Conservation (phyloP, 2,329 filamentous ascomycete genomes). For the Sclerotiophoma versabilis region DNA sequence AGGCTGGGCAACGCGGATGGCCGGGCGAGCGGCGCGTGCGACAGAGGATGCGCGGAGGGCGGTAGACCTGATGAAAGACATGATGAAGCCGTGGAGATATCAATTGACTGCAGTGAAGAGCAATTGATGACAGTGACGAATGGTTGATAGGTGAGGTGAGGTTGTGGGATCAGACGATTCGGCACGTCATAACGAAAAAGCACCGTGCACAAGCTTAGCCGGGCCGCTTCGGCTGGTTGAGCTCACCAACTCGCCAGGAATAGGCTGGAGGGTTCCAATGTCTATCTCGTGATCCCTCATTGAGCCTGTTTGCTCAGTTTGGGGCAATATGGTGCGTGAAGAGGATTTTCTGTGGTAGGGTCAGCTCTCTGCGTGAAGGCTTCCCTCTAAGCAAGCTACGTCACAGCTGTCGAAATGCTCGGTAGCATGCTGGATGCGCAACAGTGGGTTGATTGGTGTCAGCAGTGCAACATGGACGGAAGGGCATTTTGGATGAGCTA, state of each 20-base stretch:
- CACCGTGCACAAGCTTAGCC: conserved; percentile 14
- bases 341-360: neutral
- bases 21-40: conserved; percentile 45
- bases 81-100: conserved; percentile 43
- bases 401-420: conserved; percentile 4
- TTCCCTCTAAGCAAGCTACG: conserved; percentile 9
- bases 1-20: conserved; percentile 48
- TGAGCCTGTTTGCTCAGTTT: neutral
- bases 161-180: conserved; percentile 12
- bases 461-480: neutral
- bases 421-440: neutral
- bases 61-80: conserved; percentile 50
- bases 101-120: conserved; percentile 46
- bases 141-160: conserved; percentile 6
- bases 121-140: conserved; percentile 39
- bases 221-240: conserved; percentile 7
- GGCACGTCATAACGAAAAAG: conserved; percentile 21
- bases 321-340: too few species aligned
- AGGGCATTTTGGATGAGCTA: too few species aligned
- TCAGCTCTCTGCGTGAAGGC: conserved; percentile 4
- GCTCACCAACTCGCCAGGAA: conserved; percentile 1
- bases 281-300: neutral
- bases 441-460: neutral
- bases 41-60: conserved; percentile 48
- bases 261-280: neutral